phyloP scores from a whole-genome alignment of 306 rosid species.

The Myrica gale region DNA sequence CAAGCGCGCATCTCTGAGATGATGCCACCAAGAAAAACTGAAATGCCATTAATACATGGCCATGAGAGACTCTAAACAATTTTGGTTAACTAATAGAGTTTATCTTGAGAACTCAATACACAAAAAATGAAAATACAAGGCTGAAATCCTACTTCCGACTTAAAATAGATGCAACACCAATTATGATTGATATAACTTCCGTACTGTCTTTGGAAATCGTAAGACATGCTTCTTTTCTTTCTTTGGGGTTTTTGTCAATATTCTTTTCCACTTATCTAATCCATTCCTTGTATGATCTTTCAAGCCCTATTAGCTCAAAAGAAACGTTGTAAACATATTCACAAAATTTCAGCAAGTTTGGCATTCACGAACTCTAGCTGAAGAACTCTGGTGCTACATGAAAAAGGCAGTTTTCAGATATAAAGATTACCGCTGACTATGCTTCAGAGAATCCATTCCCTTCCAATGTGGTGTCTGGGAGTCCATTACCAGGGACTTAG shows the following conservation, averaged over 20 bases:
- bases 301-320: background rate
- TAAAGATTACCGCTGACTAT: constrained; percentile 18
- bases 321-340: background rate
- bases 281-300: background rate
- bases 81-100: background rate
- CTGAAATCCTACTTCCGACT: background rate
- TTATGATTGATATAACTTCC: background rate
- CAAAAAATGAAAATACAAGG: background rate
- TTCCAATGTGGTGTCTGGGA: constrained; percentile 29
- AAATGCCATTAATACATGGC: background rate
- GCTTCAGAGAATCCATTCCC: constrained; percentile 22
- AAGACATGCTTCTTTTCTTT: background rate
- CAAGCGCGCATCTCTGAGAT: background rate
- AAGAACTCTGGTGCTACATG: background rate
- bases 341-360: constrained; percentile 1
- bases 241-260: background rate
- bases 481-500: constrained; percentile 24
- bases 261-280: background rate
- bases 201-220: background rate
- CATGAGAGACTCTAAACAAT: background rate
- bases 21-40: constrained; percentile 7
- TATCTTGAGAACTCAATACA: background rate
- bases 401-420: background rate
- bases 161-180: background rate
- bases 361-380: background rate